A percentile compares a stretch with the other conserved stretches of the same genome.
Conservation (phyloP, 208 protist species). For the Crithidia expoeki region DNA sequence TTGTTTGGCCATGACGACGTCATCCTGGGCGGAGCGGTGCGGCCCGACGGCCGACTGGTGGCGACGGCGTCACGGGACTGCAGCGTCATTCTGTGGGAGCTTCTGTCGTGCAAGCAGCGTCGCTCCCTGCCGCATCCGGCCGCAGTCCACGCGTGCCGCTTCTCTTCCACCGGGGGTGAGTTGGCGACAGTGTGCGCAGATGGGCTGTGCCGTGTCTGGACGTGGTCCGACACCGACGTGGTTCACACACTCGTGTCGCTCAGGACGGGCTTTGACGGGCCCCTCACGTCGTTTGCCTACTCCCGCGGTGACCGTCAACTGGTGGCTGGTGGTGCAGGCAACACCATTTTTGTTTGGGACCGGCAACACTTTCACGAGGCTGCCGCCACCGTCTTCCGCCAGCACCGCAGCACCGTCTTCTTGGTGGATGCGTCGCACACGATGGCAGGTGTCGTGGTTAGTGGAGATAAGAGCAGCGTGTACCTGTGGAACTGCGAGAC, state of each 20-base stretch:
- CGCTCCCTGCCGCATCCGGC: constrained; percentile 35
- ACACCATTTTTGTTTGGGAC: constrained; percentile 23
- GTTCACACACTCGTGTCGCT: constrained; percentile 12
- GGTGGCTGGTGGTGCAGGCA: constrained; percentile 11
- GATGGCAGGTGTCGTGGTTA: constrained; percentile 20
- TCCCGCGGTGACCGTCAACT: constrained; percentile 5
- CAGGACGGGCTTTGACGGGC: constrained; percentile 18
- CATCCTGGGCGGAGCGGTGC: constrained; percentile 32
- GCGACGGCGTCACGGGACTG: constrained; percentile 37
- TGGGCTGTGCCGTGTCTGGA: constrained; percentile 39
- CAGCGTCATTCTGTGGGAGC: constrained; percentile 38
- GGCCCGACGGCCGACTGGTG: constrained; percentile 25
- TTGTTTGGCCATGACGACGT: constrained; percentile 32
- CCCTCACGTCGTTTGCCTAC: constrained; percentile 23
- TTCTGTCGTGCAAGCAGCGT: constrained; percentile 35
- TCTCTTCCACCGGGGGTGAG: constrained; percentile 14
- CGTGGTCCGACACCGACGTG: constrained; percentile 13
- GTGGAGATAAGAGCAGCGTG: constrained; percentile 29
- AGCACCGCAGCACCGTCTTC: constrained; percentile 17
- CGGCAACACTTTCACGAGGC: constrained; percentile 5
- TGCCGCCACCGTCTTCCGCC: neutral
- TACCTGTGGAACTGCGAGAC: constrained; percentile 34
- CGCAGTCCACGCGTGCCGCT: constrained; percentile 32
- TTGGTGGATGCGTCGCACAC: constrained; percentile 13
- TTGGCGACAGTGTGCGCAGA: constrained; percentile 39